Evolutionary conservation across 2,329 filamentous ascomycete species (phyloP).

Genomic region (Berkeleyomyces basicola): DNA sequence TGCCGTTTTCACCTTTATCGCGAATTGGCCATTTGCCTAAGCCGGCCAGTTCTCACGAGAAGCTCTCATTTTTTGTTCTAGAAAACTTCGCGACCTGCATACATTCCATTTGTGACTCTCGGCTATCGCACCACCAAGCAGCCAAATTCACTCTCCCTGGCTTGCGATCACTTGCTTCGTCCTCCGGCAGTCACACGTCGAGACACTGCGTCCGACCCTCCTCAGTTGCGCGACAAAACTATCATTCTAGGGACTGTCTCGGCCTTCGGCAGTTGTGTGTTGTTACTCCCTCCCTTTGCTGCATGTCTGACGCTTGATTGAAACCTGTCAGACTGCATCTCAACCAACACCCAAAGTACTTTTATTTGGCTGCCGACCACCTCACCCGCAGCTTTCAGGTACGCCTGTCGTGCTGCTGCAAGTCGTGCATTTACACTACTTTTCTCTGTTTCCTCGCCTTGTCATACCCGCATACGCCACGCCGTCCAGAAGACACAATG

Average conservation of each 20-base stretch:
- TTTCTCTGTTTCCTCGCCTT: background rate
- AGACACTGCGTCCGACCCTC: background rate
- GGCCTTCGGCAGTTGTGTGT: background rate
- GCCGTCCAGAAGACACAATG: constrained; percentile 7
- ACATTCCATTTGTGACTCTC: background rate
- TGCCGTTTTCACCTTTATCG: background rate
- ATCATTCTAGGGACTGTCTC: no score
- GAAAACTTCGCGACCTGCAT: background rate
- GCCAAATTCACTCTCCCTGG: background rate
- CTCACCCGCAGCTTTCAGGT: background rate
- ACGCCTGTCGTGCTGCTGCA: background rate
- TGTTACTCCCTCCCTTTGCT: background rate
- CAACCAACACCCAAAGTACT: background rate
- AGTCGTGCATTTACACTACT: background rate
- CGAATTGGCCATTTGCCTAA: no score
- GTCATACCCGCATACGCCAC: constrained; percentile 3
- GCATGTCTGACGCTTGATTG: background rate
- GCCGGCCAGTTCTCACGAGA: no score
- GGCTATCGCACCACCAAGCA: background rate
- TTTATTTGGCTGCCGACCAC: background rate
- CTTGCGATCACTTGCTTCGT: background rate
- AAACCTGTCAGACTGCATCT: background rate
- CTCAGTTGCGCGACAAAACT: background rate
- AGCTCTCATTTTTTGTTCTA: background rate
- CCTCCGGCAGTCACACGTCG: background rate